A percentile compares a stretch with the other conserved stretches of the same genome.
phyloP scores from a whole-genome alignment of 768 basidiomycete species.

The Hygrophoropsis aurantiaca region DNA sequence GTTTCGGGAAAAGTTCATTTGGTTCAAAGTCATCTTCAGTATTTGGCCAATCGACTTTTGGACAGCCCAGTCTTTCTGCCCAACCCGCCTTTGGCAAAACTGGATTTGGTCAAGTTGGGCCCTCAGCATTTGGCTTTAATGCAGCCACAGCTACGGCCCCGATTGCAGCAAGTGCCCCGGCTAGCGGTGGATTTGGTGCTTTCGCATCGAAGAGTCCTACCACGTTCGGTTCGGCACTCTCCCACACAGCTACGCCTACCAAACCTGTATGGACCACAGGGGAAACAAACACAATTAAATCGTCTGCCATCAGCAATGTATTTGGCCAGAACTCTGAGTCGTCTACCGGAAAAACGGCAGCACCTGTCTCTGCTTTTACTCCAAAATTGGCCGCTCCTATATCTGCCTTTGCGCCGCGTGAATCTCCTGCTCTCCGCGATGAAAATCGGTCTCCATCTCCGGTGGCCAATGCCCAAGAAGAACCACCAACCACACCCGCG shows the following conservation, averaged over 20 bases:
- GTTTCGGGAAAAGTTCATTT: conserved; percentile 20
- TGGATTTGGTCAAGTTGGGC: conserved; percentile 19
- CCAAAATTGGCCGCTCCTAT: neutral
- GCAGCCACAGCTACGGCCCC: conserved; percentile 12
- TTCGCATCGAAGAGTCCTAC: conserved; percentile 29
- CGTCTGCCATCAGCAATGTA: conserved; percentile 3
- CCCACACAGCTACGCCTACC: conserved; percentile 13
- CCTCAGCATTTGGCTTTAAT: conserved; percentile 12
- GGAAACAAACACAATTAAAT: conserved; percentile 9
- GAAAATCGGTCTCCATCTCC: conserved; percentile 32
- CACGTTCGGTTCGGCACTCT: conserved; percentile 25
- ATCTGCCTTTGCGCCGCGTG: conserved; percentile 10
- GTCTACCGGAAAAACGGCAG: conserved; percentile 10
- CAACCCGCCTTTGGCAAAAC: conserved; percentile 40
- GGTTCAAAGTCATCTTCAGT: conserved; percentile 28
- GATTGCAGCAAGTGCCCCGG: conserved; percentile 8
- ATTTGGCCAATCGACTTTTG: conserved; percentile 37
- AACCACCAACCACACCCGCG: conserved; percentile 6
- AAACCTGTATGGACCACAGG: conserved; percentile 22
- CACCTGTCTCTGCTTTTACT: too few relatives aligned
- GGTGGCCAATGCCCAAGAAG: conserved; percentile 1
- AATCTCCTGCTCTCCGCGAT: conserved; percentile 8
- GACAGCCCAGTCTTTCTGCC: conserved; percentile 37
- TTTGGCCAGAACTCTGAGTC: conserved; percentile 11
- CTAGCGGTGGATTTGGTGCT: conserved; percentile 35